Base-by-base conservation (phyloP, 139 green algal genomes). In the Chlamydomonas urium region DNA sequence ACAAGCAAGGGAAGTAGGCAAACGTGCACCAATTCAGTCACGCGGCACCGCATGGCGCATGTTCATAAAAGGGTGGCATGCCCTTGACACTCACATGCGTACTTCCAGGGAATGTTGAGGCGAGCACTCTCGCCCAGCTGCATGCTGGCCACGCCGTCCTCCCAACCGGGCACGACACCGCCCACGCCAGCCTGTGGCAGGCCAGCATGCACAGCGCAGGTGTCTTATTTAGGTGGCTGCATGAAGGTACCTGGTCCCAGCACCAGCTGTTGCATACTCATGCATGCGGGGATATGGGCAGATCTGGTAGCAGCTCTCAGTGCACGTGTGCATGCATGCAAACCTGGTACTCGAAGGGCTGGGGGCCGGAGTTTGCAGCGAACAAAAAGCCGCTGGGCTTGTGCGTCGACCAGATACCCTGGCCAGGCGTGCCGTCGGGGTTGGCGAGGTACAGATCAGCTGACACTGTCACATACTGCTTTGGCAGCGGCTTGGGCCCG, bases 371-470 rank as follows among this genome's bases (percentile, higher is more conserved):
- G 17, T 63, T 67, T n/a, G 60, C 60, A 45, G 60, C 5, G 33
- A 67, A 67, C 32, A 67, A 26, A 21, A 67, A 67, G 19, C 60
- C 60, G 32, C 21, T 37, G 23, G 60, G 60, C 29, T 67, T 67
- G 60, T 67, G 60, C 32, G 60, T 67, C 10, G 32, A 47, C 60
- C 60, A 67, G 60, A 67, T 67, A n/a, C 60, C 60, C n/a, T 14
- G 38, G 26, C 60, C 60, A 5, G n/a, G 38, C 29, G 17, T 21
- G n/a, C 53, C 53, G 10, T 14, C 10, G 24, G 53, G 17, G 19
- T 63, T 21, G 29, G 60, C 60, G 5, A 67, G 33, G 33, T 67
- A 67, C 32, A 67, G 60, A 67, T 67, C 60, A 42, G 60, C 60
- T 14, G 32, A 26, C 10, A 67, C 60, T 26, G 60, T 67, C 4